These are phyloP conservation scores for Termitomyces sp. DNA, from an alignment of 768 basidiomycete genomes.

Conservation along the genomic window DNA sequence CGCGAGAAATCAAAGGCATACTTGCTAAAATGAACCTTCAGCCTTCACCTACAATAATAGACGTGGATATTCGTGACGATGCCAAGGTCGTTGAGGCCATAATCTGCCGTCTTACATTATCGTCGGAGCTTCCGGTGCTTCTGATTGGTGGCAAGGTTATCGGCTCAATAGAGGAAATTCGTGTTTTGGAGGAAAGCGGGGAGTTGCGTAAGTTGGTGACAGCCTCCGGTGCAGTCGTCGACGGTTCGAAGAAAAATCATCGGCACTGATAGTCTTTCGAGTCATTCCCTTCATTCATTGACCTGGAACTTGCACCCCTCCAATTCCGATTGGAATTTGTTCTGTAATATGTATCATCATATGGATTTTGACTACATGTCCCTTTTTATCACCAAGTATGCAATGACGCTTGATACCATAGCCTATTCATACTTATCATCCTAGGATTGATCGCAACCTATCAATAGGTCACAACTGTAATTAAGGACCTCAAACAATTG, in stretches of 20 bases:
- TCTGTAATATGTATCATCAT: not conserved
- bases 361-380: too few relatives aligned
- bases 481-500: too few relatives aligned
- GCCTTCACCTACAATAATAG: slow-evolving; percentile 62
- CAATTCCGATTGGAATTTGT: not conserved
- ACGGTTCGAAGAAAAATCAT: slow-evolving; percentile 47
- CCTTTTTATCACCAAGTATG: not conserved
- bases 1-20: slow-evolving; percentile 61
- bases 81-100: slow-evolving; percentile 56
- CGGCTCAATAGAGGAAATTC: slow-evolving; percentile 47
- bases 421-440: too few relatives aligned
- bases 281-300: not conserved
- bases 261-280: slow-evolving; percentile 23
- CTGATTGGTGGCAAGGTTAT: slow-evolving; percentile 60
- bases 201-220: slow-evolving; percentile 44
- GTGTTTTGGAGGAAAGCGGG: slow-evolving; percentile 40
- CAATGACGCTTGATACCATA: not conserved
- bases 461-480: too few relatives aligned
- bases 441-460: too few relatives aligned
- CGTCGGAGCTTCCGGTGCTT: slow-evolving; percentile 55
- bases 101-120: slow-evolving; percentile 52
- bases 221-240: slow-evolving; percentile 53
- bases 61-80: slow-evolving; percentile 71
- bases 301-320: not conserved
- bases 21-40: slow-evolving; percentile 49